phyloP scores from a whole-genome alignment of 2,329 filamentous ascomycete species.

The Aspergillus niger region DNA sequence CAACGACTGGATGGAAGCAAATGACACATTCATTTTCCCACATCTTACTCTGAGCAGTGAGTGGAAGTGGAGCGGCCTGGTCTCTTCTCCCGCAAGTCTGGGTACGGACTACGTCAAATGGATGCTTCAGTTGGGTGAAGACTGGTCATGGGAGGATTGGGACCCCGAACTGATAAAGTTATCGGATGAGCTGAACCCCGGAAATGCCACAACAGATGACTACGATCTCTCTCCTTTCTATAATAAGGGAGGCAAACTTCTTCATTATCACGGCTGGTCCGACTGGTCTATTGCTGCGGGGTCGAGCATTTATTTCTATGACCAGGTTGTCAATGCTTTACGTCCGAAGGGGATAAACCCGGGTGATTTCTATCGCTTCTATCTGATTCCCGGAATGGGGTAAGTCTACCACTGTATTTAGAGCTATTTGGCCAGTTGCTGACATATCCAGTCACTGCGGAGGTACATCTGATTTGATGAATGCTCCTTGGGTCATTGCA shows the following conservation, averaged over 20 bases:
- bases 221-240: conserved; percentile 17
- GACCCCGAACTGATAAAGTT: conserved; percentile 42
- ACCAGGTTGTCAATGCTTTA: background rate
- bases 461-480: background rate
- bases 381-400: conserved; percentile 20
- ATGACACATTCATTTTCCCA: conserved; percentile 35
- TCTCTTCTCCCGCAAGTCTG: conserved; percentile 6
- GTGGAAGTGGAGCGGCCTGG: background rate
- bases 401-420: background rate
- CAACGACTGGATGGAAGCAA: conserved; percentile 4
- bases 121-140: background rate
- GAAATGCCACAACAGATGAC: conserved; percentile 12
- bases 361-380: conserved; percentile 19
- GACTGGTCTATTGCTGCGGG: conserved; percentile 8
- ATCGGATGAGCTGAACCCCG: conserved; percentile 7
- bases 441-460: background rate
- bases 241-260: conserved; percentile 15
- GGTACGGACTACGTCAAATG: conserved; percentile 40
- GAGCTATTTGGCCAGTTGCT: background rate
- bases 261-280: conserved; percentile 20
- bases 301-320: conserved; percentile 18
- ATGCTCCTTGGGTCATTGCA: conserved; percentile 10
- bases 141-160: conserved; percentile 43
- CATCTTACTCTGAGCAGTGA: conserved; percentile 4
- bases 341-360: background rate